Conservation (phyloP, 2,329 filamentous ascomycete genomes). For the Stagonosporopsis cucurbitacearum region DNA sequence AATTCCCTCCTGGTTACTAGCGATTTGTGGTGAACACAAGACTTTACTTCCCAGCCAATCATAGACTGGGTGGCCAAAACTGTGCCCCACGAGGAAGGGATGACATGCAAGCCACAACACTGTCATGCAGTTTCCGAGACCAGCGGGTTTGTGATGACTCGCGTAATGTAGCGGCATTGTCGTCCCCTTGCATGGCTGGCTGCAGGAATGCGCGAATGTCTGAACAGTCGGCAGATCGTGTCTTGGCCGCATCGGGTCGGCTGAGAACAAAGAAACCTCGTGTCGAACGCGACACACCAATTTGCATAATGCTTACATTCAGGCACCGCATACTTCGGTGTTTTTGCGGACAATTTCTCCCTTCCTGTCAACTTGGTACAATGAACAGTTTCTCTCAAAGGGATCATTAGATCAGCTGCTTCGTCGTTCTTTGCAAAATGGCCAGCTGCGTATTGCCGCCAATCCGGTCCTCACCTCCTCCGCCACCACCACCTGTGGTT, state of each 20-base stretch:
- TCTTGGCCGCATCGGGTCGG: conserved; percentile 44
- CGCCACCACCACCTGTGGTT: conserved; percentile 33
- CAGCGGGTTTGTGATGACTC: conserved; percentile 21
- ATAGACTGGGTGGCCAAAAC: not conserved
- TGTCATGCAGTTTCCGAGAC: conserved; percentile 23
- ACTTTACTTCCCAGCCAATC: conserved; percentile 9
- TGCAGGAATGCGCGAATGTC: conserved; percentile 44
- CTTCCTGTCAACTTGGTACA: conserved; percentile 40
- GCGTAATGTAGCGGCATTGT: conserved; percentile 33
- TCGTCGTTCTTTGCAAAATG: conserved; percentile 39
- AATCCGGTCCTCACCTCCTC: conserved; percentile 31
- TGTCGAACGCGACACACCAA: conserved; percentile 33
- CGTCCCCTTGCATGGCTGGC: conserved; percentile 45
- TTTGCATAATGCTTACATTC: conserved; percentile 42
- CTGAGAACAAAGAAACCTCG: conserved; percentile 46
- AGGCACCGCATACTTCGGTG: conserved; percentile 15
- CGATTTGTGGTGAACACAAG: conserved; percentile 21
- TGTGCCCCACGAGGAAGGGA: conserved; percentile 17
- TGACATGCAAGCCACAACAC: conserved; percentile 26
- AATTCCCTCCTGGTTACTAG: conserved; percentile 45
- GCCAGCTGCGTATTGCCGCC: conserved; percentile 44
- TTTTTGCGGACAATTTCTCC: conserved; percentile 22
- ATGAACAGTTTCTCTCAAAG: conserved; percentile 43
- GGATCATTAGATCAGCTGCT: conserved; percentile 36
- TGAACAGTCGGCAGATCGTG: conserved; percentile 33